These are phyloP conservation scores for Botrytis sinoallii DNA, from an alignment of 2,329 filamentous ascomycete species.

Conservation along the genomic window DNA sequence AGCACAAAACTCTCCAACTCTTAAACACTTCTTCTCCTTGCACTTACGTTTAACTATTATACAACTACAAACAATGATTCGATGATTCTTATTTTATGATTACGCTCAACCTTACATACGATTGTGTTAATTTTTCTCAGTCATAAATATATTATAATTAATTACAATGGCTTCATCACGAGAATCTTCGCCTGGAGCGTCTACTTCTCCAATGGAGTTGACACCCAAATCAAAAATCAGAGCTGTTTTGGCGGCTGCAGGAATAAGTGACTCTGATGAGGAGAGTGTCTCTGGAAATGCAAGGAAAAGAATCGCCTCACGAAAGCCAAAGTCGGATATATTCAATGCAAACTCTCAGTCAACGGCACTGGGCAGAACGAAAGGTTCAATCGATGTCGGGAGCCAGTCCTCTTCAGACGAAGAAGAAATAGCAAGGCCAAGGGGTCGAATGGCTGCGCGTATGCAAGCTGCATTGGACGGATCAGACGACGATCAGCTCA, in stretches of 20 bases:
- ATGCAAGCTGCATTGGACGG: slow-evolving; percentile 48
- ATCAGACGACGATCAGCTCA: slow-evolving; percentile 23
- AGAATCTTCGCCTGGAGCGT: slow-evolving; percentile 46
- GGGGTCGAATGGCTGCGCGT: slow-evolving; percentile 61
- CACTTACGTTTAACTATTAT: background rate
- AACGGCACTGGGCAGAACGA: background rate
- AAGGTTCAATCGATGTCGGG: background rate
- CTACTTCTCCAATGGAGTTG: slow-evolving; percentile 42
- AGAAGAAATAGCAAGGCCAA: slow-evolving; percentile 53
- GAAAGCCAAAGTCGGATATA: slow-evolving; percentile 20
- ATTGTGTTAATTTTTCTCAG: background rate
- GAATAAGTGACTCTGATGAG: slow-evolving; percentile 48
- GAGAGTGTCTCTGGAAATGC: slow-evolving; percentile 29
- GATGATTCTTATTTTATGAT: slow-evolving; percentile 19
- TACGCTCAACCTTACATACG: background rate
- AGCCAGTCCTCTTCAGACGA: slow-evolving; percentile 35
- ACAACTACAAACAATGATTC: slow-evolving; percentile 18
- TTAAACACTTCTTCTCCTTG: background rate
- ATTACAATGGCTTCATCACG: slow-evolving; percentile 48
- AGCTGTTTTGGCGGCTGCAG: slow-evolving; percentile 51
- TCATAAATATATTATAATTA: slow-evolving; percentile 7
- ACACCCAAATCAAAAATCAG: slow-evolving; percentile 55
- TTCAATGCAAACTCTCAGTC: slow-evolving; percentile 4
- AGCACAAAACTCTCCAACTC: slow-evolving; percentile 3
- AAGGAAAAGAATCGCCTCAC: slow-evolving; percentile 25